Percentiles rank a stretch among this genome's conserved stretches.
These are phyloP conservation scores for Sporobolomyces phaffii DNA, from an alignment of 768 basidiomycete species.

Conservation along the genomic window DNA sequence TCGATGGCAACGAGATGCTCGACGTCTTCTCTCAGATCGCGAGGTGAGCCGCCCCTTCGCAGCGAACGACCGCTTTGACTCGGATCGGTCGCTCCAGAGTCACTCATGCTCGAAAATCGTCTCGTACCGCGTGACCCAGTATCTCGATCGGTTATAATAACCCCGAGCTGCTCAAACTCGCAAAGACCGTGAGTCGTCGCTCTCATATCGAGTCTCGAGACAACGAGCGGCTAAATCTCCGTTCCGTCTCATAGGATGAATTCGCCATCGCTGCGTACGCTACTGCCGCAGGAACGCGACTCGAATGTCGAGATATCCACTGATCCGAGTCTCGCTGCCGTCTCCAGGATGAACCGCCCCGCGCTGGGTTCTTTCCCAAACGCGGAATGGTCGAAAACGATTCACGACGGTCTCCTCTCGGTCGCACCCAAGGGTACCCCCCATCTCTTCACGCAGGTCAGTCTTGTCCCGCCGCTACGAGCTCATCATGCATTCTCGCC, in stretches of 20 bases:
- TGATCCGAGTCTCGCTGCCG: background rate
- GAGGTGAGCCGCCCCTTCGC: background rate
- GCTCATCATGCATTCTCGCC: too few relatives aligned
- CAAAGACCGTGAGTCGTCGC: slow-evolving; percentile 39
- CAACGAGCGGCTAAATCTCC: background rate
- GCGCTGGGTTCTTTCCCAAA: slow-evolving; percentile 50
- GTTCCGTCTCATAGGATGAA: slow-evolving; percentile 41
- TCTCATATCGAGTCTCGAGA: background rate
- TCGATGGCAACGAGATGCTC: slow-evolving; percentile 49
- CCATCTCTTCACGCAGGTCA: slow-evolving; percentile 45
- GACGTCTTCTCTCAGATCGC: slow-evolving; percentile 49
- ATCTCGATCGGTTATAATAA: slow-evolving; percentile 49
- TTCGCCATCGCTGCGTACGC: slow-evolving; percentile 45
- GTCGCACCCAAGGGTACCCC: slow-evolving; percentile 49
- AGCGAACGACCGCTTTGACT: too few relatives aligned
- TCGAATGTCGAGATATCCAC: background rate
- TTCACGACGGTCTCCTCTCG: slow-evolving; percentile 46
- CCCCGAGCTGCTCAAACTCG: slow-evolving; percentile 44
- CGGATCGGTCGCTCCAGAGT: too few relatives aligned
- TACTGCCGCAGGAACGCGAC: background rate
- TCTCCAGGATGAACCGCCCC: slow-evolving; percentile 47
- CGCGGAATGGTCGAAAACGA: slow-evolving; percentile 43
- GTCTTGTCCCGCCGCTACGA: too few relatives aligned
- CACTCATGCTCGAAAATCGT: too few relatives aligned
- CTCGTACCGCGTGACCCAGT: slow-evolving; percentile 39